These are phyloP conservation scores for Penicillium egyptiacum DNA, from an alignment of 495 filamentous ascomycete genomes.

Conservation along the genomic window DNA sequence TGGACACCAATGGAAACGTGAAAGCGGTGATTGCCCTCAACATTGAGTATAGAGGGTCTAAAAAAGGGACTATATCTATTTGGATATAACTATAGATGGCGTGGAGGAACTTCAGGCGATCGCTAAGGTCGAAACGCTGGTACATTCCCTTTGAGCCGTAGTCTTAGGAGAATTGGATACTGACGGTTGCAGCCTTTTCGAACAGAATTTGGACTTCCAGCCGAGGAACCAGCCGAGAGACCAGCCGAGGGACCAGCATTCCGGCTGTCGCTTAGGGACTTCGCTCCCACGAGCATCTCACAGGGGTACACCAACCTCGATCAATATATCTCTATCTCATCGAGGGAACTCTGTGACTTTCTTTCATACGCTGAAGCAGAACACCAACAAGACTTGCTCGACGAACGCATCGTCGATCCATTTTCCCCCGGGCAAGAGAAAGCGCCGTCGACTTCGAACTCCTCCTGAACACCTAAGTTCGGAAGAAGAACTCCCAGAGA, in stretches of 20 bases:
- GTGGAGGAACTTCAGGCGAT: constrained; percentile 14
- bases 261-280: constrained; percentile 13
- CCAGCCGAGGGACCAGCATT: neutral
- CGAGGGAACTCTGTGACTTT: constrained; percentile 19
- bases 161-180: neutral
- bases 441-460: constrained; percentile 21
- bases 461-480: constrained; percentile 17
- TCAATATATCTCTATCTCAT: constrained; percentile 17
- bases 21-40: constrained; percentile 32
- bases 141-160: constrained; percentile 4
- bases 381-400: constrained; percentile 12
- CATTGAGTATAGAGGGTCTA: constrained; percentile 28
- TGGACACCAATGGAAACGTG: constrained; percentile 29
- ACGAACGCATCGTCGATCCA: constrained; percentile 8
- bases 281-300: constrained; percentile 10
- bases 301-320: constrained; percentile 9
- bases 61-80: constrained; percentile 18
- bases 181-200: constrained; percentile 11
- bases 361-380: constrained; percentile 15
- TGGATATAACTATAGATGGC: constrained; percentile 16
- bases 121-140: constrained; percentile 6
- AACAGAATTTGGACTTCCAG: constrained; percentile 15
- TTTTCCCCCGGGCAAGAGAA: constrained; percentile 12
- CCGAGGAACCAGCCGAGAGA: constrained; percentile 1
- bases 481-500: constrained; percentile 5